phyloP scores from a whole-genome alignment of 2,329 filamentous ascomycete species.

The Ceratocystis eucalypticola region DNA sequence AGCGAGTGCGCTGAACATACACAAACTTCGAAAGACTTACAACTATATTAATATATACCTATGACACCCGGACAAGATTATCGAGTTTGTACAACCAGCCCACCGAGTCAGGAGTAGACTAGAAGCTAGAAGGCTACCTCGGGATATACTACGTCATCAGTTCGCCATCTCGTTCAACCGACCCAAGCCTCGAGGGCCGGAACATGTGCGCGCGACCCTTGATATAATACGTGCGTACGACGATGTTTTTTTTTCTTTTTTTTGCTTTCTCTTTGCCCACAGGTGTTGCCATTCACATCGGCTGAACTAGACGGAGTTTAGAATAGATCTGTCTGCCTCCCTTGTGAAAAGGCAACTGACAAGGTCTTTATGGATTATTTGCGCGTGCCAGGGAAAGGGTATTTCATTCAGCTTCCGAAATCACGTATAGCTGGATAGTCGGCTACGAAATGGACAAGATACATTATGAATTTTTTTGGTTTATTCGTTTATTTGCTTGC shows the following conservation, averaged over 20 bases:
- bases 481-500: background rate
- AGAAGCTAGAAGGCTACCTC: background rate
- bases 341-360: background rate
- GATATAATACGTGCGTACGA: background rate
- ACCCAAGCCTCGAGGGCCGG: background rate
- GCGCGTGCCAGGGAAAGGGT: background rate
- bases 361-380: background rate
- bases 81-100: background rate
- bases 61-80: background rate
- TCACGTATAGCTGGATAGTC: background rate
- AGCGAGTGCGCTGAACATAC: background rate
- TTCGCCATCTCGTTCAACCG: background rate
- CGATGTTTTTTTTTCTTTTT: background rate
- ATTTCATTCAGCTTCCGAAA: background rate
- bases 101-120: background rate
- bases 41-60: constrained; percentile 1
- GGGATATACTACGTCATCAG: background rate
- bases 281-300: background rate
- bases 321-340: background rate
- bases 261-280: background rate
- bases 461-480: background rate
- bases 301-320: background rate
- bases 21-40: background rate
- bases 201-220: background rate
- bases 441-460: background rate